Evolutionary conservation across 345 rosid species (phyloP), one percentile per base, ranked within the genome.

Genomic region (Arabis alpina): DNA sequence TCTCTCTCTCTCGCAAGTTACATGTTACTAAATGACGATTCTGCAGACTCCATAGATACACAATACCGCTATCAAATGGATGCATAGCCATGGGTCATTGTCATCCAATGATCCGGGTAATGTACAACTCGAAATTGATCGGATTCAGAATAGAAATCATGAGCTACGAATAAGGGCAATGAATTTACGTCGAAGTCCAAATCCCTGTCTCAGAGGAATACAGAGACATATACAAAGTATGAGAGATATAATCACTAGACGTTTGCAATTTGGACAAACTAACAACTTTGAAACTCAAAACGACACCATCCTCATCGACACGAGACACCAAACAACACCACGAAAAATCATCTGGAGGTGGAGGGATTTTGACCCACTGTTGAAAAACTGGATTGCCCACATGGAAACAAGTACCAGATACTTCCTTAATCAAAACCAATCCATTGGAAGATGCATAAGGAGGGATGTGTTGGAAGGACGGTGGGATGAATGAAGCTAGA

Each of bases 31-130:
- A n/a, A 40, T 16, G 15, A 13, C 4, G 28, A 7, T 24, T 7
- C 2, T 15, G 4, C 4, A 0, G 19, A 59, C 13, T 24, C 49
- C 19, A 23, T 3, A 59, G 36, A 41, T 41, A 24, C 1, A 41
- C 49, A 24, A 24, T 24, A 3, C 13, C 23, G 19, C 12, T 59
- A 24, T 59, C 36, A 41, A 13, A 12, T 59, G 49, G 64, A 41
- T 59, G 23, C 36, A 59, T 59, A 12, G 64, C 64, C 16, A 59
- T 41, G 0, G 49, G 49, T 23, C 19, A 53, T 52, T 52, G 56
- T 27, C n/a, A n/a, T 52, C 36, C 14, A 56, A 34, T 0, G 61
- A 6, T 27, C 37, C 34, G 15, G 16, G 14, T 25, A 12, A 53
- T 6, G 37, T 27, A 53, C 27, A 13, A 53, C 37, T 0, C 16